Evolutionary conservation across 1,284 basidiomycete genomes (phyloP), one percentile per base, ranked within the genome.

Genomic region (Moniliella sp.): DNA sequence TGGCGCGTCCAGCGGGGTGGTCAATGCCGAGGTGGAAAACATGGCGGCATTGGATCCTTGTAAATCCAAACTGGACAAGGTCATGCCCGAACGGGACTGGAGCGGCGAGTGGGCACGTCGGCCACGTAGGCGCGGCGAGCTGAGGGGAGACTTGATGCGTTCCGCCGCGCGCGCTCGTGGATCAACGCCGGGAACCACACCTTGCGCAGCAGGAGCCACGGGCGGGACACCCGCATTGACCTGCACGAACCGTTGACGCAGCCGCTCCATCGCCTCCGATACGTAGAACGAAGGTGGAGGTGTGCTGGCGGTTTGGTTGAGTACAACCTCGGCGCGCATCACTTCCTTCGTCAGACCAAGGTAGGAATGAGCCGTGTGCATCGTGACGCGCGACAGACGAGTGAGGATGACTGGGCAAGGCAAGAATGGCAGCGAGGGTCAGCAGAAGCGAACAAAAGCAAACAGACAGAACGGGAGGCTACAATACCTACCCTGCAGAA

Each of bases 231-330:
- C 21, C 21, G 21, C 8, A n/a, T 7, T 7, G 21, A 23, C 21
- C 21, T 23, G 7, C 5, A 45, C 31, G 37, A 73, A 94, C 15
- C 80, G 73, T 36, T 84, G 79, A 15, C 86, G 73, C 3, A 97
- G 69, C 36, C 77, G 70, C 53, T 82, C 75, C 50, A 97, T 71
- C 1, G 88, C 88, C 4, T 80, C 80, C n/a, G 78, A 75, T 54
- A 83, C 78, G 57, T 94, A 97, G 64, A 97, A 99, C 0, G 73
- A 72, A 15, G 72, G 64, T 0, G 88, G 86, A n/a, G 88, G 86
- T 60, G 93, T 82, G 40, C 82, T 86, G 9, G 91, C 88, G 39
- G 93, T 75, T 39, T 84, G 76, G 53, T 99, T 99, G 60, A 99
- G 84, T 0, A 81, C 76, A 51, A 91, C 81, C 64, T 99, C 88